Evolutionary conservation across 768 basidiomycete species (phyloP).

Genomic region (Tricholoma matsutake): DNA sequence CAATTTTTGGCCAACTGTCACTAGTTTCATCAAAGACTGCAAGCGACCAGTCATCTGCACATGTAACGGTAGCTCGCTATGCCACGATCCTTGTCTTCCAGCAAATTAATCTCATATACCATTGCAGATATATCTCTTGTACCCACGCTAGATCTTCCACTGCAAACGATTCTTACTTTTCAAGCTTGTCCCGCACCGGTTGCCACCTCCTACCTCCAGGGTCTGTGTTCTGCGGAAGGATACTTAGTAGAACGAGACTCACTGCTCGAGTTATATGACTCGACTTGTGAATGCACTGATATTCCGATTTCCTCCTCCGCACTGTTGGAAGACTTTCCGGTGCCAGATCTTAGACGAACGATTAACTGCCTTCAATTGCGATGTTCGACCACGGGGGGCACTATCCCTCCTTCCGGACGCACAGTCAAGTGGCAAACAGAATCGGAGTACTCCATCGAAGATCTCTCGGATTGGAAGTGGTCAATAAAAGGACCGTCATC

Average conservation of each 20-base stretch:
- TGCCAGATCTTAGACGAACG: slow-evolving; percentile 60
- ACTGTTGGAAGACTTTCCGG: slow-evolving; percentile 19
- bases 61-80: slow-evolving; percentile 74
- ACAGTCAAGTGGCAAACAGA: slow-evolving; percentile 10
- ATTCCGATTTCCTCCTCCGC: slow-evolving; percentile 26
- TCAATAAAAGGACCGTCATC: not conserved
- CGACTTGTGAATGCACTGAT: slow-evolving; percentile 29
- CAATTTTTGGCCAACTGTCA: slow-evolving; percentile 83
- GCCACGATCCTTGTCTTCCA: slow-evolving; percentile 6
- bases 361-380: slow-evolving; percentile 62
- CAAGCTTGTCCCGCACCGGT: slow-evolving; percentile 50
- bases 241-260: slow-evolving; percentile 38
- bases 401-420: slow-evolving; percentile 5
- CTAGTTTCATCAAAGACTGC: slow-evolving; percentile 78
- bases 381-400: slow-evolving; percentile 28
- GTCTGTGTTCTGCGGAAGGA: slow-evolving; percentile 57
- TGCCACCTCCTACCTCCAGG: slow-evolving; percentile 67
- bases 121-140: slow-evolving; percentile 65
- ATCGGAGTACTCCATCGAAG: not conserved
- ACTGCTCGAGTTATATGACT: slow-evolving; percentile 46
- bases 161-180: slow-evolving; percentile 73
- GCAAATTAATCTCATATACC: slow-evolving; percentile 7
- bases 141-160: slow-evolving; percentile 68
- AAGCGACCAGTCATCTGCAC: slow-evolving; percentile 90
- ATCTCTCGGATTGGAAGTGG: slow-evolving; percentile 13